These are phyloP conservation scores for Xanthoconium purpureum DNA, from an alignment of 768 basidiomycete genomes.

Conservation along the genomic window DNA sequence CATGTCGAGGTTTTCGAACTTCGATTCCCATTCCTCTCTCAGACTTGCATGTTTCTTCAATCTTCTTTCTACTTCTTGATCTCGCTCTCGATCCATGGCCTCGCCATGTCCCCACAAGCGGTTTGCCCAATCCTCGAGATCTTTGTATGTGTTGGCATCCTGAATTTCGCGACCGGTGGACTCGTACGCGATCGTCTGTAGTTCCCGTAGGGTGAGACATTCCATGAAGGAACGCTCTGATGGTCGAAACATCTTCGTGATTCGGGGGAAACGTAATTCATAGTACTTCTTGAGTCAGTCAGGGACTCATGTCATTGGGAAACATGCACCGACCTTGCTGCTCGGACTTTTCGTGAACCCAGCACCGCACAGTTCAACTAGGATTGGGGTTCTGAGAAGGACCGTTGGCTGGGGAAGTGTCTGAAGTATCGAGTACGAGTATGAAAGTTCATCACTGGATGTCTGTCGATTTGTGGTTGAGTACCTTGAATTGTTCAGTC, in stretches of 20 bases:
- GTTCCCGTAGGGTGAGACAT: slow-evolving; percentile 43
- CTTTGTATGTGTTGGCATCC: slow-evolving; percentile 39
- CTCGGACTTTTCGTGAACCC: slow-evolving; percentile 72
- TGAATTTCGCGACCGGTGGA: slow-evolving; percentile 49
- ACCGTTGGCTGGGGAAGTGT: slow-evolving; percentile 51
- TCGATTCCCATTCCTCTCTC: slow-evolving; percentile 42
- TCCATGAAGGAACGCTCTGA: slow-evolving; percentile 67
- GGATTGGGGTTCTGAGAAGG: slow-evolving; percentile 58
- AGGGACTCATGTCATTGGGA: neutral
- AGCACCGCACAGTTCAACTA: slow-evolving; percentile 76
- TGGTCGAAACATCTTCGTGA: slow-evolving; percentile 63
- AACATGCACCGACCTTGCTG: slow-evolving; percentile 45
- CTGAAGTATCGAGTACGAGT: slow-evolving; percentile 49
- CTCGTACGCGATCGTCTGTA: slow-evolving; percentile 54
- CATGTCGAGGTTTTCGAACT: slow-evolving; percentile 32
- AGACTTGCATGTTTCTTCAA: slow-evolving; percentile 38
- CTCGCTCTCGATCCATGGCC: slow-evolving; percentile 34
- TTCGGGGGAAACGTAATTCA: slow-evolving; percentile 79
- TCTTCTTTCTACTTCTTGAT: slow-evolving; percentile 25
- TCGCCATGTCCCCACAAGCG: slow-evolving; percentile 39
- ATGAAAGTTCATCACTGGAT: slow-evolving; percentile 39
- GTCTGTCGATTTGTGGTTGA: slow-evolving; percentile 1
- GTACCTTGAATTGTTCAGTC: neutral
- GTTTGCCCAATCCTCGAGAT: slow-evolving; percentile 46
- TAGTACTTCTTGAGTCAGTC: slow-evolving; percentile 52